Percentiles rank a stretch among this genome's conserved stretches.
phyloP scores from a whole-genome alignment of 805 yeast species.

The Starmerella sp. region DNA sequence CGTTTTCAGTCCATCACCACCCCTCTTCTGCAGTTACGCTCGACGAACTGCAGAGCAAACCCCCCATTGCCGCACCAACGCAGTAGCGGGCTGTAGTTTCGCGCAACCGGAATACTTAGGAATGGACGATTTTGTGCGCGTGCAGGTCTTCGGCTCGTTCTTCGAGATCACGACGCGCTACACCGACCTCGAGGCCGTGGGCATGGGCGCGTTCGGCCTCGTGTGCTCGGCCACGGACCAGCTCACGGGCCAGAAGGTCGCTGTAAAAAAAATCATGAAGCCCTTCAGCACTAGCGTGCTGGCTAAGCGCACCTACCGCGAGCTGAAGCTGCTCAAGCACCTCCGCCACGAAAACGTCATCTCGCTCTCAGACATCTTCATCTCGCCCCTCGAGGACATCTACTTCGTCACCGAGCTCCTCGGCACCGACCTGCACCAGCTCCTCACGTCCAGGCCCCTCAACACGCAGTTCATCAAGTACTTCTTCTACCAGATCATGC shows the following conservation, averaged over 20 bases:
- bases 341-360: constrained; percentile 90
- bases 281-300: constrained; percentile 91
- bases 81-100: not conserved
- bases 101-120: not conserved
- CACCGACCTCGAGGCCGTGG: constrained; percentile 89
- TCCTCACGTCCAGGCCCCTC: constrained; percentile 82
- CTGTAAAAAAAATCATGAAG: constrained; percentile 94
- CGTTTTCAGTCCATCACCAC: not conserved
- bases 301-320: constrained; percentile 94
- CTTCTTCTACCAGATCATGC: constrained; percentile 80
- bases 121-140: constrained; percentile 26
- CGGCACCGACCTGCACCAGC: constrained; percentile 90
- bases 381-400: constrained; percentile 90
- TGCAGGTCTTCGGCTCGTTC: constrained; percentile 23
- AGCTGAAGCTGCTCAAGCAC: constrained; percentile 83
- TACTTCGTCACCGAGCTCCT: constrained; percentile 91
- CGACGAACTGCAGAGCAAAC: not conserved
- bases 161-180: constrained; percentile 35
- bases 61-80: not conserved
- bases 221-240: constrained; percentile 95
- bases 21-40: not conserved
- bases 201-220: constrained; percentile 98
- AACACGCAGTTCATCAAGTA: constrained; percentile 95
- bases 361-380: constrained; percentile 82
- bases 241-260: constrained; percentile 83